Evolutionary conservation across 192 early-diverging fungal species (phyloP).

Genomic region (Diversispora epigaea): DNA sequence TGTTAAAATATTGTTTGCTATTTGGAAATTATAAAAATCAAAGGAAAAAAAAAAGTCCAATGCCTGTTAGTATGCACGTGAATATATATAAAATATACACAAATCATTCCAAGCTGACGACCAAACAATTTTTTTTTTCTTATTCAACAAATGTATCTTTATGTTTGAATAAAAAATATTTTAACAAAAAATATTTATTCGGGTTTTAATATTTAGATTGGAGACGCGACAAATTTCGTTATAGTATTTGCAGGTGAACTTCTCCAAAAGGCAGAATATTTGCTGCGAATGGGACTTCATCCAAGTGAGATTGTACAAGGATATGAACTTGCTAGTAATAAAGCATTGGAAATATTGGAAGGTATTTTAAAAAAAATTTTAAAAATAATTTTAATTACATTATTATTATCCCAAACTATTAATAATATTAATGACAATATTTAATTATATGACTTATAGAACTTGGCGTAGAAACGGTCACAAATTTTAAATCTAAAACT

Average conservation of each 20-base stretch:
- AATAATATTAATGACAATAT: neutral
- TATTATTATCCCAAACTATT: too few species aligned
- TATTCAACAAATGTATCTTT: neutral
- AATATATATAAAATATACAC: too few species aligned
- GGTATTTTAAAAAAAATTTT: constrained; percentile 44
- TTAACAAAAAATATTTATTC: neutral
- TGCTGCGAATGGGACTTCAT: constrained; percentile 93
- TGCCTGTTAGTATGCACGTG: too few species aligned
- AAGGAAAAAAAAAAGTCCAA: too few species aligned
- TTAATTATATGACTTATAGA: constrained; percentile 42
- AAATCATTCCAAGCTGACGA: neutral
- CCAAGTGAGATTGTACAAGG: constrained; percentile 94
- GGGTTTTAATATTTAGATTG: constrained; percentile 57
- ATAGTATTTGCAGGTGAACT: constrained; percentile 93
- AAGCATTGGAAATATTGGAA: constrained; percentile 79
- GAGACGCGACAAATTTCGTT: constrained; percentile 96
- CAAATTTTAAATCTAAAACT: constrained; percentile 45
- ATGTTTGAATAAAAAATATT: too few species aligned
- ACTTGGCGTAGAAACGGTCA: constrained; percentile 67
- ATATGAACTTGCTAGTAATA: constrained; percentile 83
- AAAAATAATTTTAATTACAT: neutral
- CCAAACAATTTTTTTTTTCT: neutral
- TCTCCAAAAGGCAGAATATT: constrained; percentile 87
- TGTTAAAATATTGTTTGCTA: too few species aligned
- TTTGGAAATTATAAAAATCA: too few species aligned